Conservation (phyloP, 2,329 filamentous ascomycete species). For the Intubia oerlemansii region DNA sequence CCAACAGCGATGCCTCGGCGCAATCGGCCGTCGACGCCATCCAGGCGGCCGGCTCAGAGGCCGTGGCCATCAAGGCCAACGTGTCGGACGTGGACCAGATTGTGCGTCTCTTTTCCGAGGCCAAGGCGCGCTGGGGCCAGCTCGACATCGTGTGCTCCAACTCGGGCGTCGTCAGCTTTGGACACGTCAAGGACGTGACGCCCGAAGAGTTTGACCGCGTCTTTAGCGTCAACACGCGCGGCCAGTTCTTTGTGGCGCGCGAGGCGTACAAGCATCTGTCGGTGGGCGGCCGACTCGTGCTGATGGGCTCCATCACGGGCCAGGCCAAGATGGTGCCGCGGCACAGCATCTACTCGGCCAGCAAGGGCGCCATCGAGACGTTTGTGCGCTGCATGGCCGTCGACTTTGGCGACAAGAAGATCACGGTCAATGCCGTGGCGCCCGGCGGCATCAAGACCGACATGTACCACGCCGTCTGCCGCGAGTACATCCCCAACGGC, state of each 20-base stretch:
- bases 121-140: slow-evolving; percentile 33
- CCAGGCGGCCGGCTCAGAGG: slow-evolving; percentile 8
- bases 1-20: slow-evolving; percentile 9
- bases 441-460: slow-evolving; percentile 14
- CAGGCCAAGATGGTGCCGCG: slow-evolving; percentile 12
- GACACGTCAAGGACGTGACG: slow-evolving; percentile 34
- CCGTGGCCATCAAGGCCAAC: slow-evolving; percentile 14
- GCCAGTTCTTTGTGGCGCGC: slow-evolving; percentile 41
- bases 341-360: slow-evolving; percentile 16
- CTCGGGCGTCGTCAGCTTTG: slow-evolving; percentile 36
- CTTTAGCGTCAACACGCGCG: slow-evolving; percentile 36
- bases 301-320: slow-evolving; percentile 40
- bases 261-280: slow-evolving; percentile 40
- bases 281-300: slow-evolving; percentile 37
- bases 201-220: slow-evolving; percentile 39
- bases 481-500: slow-evolving; percentile 19
- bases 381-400: slow-evolving; percentile 13
- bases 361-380: slow-evolving; percentile 16
- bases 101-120: slow-evolving; percentile 20
- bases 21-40: slow-evolving; percentile 8
- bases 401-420: slow-evolving; percentile 16
- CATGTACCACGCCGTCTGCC: slow-evolving; percentile 16
- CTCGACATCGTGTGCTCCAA: slow-evolving; percentile 41
- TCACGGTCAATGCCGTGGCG: slow-evolving; percentile 16
- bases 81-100: slow-evolving; percentile 13